phyloP scores from a whole-genome alignment of 164 flowering plant species.

The Houttuynia cordata region DNA sequence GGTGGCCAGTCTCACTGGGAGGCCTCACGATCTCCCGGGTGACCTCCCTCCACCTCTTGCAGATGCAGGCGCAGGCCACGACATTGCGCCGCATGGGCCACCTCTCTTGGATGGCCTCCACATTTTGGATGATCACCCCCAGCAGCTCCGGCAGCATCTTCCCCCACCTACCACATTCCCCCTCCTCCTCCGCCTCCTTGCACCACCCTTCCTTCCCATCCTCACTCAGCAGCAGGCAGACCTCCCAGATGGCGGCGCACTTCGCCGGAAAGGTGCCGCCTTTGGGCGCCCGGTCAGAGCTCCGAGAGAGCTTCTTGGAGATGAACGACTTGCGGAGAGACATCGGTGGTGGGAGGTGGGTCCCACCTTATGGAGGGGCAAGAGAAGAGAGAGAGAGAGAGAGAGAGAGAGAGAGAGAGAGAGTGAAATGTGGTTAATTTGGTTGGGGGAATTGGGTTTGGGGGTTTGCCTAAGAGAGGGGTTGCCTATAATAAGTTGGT shows the following conservation, averaged over 20 bases:
- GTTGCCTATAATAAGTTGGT: no score
- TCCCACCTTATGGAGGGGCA: not conserved
- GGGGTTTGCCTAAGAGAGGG: no score
- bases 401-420: no score
- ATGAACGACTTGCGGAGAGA: conserved; percentile 4
- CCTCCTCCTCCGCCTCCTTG: not conserved
- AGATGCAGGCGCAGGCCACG: conserved; percentile 76
- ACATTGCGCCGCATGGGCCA: conserved; percentile 70
- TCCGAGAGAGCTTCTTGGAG: not conserved
- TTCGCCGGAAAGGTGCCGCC: not conserved
- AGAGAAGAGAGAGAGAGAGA: no score
- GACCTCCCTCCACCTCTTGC: conserved; percentile 68
- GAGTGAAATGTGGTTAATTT: no score
- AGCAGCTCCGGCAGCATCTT: conserved; percentile 72
- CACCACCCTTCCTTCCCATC: not conserved
- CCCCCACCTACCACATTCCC: conserved; percentile 30
- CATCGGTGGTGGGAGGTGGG: conserved; percentile 1
- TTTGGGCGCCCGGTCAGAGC: not conserved
- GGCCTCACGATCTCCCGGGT: conserved; percentile 19
- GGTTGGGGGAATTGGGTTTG: no score
- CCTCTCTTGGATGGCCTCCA: conserved; percentile 49
- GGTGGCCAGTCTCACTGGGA: conserved; percentile 21
- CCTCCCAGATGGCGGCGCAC: not conserved
- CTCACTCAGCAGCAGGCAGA: not conserved
- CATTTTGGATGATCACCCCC: conserved; percentile 54